phyloP scores from a whole-genome alignment of 192 early-diverging fungal species.

The Nowakowskiella sp. region DNA sequence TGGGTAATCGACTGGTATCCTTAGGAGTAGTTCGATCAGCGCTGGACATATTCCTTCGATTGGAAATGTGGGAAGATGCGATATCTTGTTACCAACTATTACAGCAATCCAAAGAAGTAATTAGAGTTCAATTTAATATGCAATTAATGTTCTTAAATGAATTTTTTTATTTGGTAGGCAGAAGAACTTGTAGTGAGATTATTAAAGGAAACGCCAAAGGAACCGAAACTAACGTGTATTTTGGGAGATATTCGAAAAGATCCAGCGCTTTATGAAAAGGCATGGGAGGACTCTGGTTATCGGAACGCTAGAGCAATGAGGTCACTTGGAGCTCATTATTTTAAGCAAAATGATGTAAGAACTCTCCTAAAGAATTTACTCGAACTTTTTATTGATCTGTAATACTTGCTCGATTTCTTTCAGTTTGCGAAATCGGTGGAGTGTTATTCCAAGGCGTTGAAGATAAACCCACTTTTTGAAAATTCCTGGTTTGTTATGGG shows the following conservation, averaged over 20 bases:
- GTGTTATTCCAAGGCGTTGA: constrained; percentile 72
- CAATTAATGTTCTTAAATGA: constrained; percentile 3
- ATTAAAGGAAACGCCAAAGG: constrained; percentile 54
- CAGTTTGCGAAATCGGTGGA: constrained; percentile 55
- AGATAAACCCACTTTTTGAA: constrained; percentile 90
- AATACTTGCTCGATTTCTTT: not conserved
- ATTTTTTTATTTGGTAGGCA: constrained; percentile 42
- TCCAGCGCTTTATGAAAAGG: constrained; percentile 68
- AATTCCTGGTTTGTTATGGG: constrained; percentile 95
- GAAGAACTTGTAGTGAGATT: constrained; percentile 66
- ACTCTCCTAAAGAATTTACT: not conserved
- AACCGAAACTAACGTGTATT: constrained; percentile 81
- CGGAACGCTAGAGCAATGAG: constrained; percentile 90
- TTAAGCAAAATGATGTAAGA: constrained; percentile 46
- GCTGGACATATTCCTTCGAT: constrained; percentile 86
- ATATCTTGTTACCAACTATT: constrained; percentile 81
- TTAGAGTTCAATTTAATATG: not conserved
- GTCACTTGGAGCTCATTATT: constrained; percentile 79
- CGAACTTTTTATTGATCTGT: not conserved
- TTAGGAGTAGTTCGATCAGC: constrained; percentile 86
- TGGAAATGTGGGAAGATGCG: constrained; percentile 95
- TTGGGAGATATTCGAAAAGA: constrained; percentile 80
- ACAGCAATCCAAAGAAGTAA: constrained; percentile 58
- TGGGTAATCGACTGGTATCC: constrained; percentile 72
- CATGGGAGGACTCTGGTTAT: constrained; percentile 79